Base-by-base conservation (phyloP, 305 asterid genomes). In the Rubia tinctorum region DNA sequence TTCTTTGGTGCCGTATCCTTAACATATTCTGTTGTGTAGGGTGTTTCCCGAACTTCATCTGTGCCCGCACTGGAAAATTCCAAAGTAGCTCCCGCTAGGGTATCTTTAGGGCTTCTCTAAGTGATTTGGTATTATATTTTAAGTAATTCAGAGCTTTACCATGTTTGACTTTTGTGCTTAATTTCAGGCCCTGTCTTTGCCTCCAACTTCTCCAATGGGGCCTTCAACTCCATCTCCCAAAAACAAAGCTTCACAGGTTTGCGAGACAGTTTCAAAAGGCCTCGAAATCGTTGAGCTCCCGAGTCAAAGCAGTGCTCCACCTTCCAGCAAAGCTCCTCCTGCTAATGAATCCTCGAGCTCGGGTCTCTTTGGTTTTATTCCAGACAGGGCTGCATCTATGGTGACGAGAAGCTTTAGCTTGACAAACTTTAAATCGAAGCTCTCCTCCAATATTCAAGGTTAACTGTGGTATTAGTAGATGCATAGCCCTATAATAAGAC, bases 181-280 rank as follows among this genome's bases (percentile, higher is more conserved):
- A n/a, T n/a, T n/a, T n/a, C n/a, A n/a, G n/a, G n/a, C n/a, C n/a
- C n/a, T n/a, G n/a, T n/a, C n/a, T n/a, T n/a, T n/a, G n/a, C n/a
- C n/a, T n/a, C n/a, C n/a, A n/a, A n/a, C n/a, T n/a, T n/a, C n/a
- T n/a, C n/a, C n/a, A n/a, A n/a, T n/a, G n/a, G 91, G 86, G 73
- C 80, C 82, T 43, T 82, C 88, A 55, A 80, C 98, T 71, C 88
- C 96, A 37, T 86, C 92, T 73, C 71, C 90, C 18, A 80, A 86
- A 34, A 81, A 75, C 75, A 84, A 81, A 71, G 70, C 84, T 78
- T 75, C n/a, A 23, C 88, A 82, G 66, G 86, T 85, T 71, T 71
- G 13, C 80, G 34, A 88, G 84, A 75, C 73, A 80, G 27, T 17
- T 51, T 79, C 90, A 14, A 84, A 85, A 42, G 90, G 78, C 58